Conservation (phyloP, 345 rosid genomes). For the Barbarea vulgaris region DNA sequence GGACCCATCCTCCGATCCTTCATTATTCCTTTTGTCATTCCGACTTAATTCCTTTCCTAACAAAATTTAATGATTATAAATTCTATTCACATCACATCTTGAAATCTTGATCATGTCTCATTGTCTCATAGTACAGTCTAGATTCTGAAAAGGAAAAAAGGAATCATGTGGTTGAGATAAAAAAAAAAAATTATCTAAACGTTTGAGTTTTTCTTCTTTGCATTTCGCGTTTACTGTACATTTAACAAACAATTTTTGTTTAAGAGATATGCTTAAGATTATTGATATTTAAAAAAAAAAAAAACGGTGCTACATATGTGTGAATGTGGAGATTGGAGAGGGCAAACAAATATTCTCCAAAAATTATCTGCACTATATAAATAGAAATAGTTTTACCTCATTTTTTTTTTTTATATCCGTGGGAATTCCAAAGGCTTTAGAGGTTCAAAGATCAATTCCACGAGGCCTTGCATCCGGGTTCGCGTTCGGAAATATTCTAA, state of each 20-base stretch:
- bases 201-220: not conserved
- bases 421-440: too few relatives aligned
- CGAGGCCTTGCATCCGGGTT: too few relatives aligned
- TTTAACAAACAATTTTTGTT: not conserved
- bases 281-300: not conserved
- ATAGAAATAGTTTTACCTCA: not conserved
- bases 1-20: constrained; percentile 25
- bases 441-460: too few relatives aligned
- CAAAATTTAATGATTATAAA: constrained; percentile 18
- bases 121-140: not conserved
- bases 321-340: too few relatives aligned
- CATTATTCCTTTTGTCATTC: constrained; percentile 39
- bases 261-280: not conserved
- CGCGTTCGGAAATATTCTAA: too few relatives aligned
- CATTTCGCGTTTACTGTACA: not conserved
- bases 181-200: not conserved
- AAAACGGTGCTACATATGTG: too few relatives aligned
- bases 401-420: too few relatives aligned
- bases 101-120: constrained; percentile 20
- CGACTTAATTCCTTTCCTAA: constrained; percentile 18
- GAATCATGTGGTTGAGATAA: not conserved
- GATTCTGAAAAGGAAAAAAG: not conserved
- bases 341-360: too few relatives aligned
- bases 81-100: constrained; percentile 32
- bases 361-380: not conserved